phyloP scores from a whole-genome alignment of 129 eudicot species.

The Centrapalus pauciflorus region DNA sequence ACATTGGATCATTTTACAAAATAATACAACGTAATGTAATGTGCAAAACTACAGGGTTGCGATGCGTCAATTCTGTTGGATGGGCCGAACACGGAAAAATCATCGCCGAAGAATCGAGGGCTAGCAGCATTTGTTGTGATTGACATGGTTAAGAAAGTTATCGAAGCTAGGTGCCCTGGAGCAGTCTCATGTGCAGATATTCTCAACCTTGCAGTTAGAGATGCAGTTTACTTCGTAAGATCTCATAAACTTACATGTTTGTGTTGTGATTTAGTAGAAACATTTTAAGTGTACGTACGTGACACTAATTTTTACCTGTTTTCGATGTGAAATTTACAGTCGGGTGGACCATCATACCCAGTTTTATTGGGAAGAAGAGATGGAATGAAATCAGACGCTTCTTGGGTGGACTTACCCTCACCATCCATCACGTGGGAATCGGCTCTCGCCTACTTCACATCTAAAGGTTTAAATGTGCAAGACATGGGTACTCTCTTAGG shows the following conservation, averaged over 20 bases:
- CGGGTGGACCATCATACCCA: slow-evolving; percentile 90
- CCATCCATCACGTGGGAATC: slow-evolving; percentile 61
- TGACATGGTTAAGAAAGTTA: slow-evolving; percentile 63
- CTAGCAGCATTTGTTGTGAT: slow-evolving; percentile 48
- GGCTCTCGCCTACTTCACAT: slow-evolving; percentile 51
- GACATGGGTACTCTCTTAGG: slow-evolving; percentile 77
- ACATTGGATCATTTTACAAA: neutral
- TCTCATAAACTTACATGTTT: neutral
- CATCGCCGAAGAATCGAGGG: slow-evolving; percentile 53
- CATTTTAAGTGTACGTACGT: neutral
- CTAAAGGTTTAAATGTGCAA: slow-evolving; percentile 58
- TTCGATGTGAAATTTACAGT: slow-evolving; percentile 27
- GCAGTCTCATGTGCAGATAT: slow-evolving; percentile 90
- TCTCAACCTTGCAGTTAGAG: slow-evolving; percentile 66
- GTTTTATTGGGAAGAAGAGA: slow-evolving; percentile 80
- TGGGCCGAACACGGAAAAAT: slow-evolving; percentile 58
- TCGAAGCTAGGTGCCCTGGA: slow-evolving; percentile 61
- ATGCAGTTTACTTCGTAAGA: slow-evolving; percentile 59
- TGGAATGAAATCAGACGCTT: slow-evolving; percentile 53
- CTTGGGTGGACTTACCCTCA: slow-evolving; percentile 73
- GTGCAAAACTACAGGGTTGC: slow-evolving; percentile 56
- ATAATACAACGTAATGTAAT: neutral
- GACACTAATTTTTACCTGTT: neutral
- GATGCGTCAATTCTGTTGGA: slow-evolving; percentile 84
- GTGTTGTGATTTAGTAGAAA: neutral